Evolutionary conservation across 441 rosid species (phyloP), one percentile per base, ranked within the genome.

Genomic region (Jatropha podagrica): DNA sequence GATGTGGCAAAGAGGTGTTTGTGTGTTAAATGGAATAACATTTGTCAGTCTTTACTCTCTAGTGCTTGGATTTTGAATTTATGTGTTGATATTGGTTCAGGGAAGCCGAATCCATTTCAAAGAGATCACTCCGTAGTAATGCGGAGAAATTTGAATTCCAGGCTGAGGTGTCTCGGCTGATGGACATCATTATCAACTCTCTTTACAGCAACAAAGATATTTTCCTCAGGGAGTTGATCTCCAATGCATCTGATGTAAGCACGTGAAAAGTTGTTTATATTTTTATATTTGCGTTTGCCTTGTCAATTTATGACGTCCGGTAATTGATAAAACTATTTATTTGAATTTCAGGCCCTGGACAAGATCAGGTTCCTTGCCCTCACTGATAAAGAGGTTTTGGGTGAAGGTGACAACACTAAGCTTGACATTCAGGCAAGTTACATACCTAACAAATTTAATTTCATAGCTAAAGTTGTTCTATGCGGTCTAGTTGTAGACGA

Each of bases 131-230:
- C 68, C 97, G 99, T 17, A 80, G 75, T 70, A 87, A 74, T 82
- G 98, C 95, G 80, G 94, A 93, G 91, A 95, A 92, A 83, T 95
- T 93, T 80, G 89, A 92, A 86, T 93, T 93, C 87, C 98, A 93
- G 72, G 98, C 98, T 61, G 99, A 93, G 91, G 99, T 92, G 55
- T 95, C 98, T 71, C 87, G 97, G 87, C 97, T 92, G 49, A 92
- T 95, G 99, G 98, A 95, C 71, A 95, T 95, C 79, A 82, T 95
- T 63, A 89, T 95, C 85, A 95, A 95, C 88, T 95, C 99, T 77
- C 97, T 95, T 14, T 93, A 95, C 81, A 93, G 99, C 75, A 95
- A 95, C 81, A 95, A 92, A 83, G 99, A 95, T 40, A 95, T 95
- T 77, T 95, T 93, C 97, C 82, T 95, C 3, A 90, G 98, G 86